phyloP scores from a whole-genome alignment of 2,329 filamentous ascomycete species.

The Hymenoscyphus occultus region DNA sequence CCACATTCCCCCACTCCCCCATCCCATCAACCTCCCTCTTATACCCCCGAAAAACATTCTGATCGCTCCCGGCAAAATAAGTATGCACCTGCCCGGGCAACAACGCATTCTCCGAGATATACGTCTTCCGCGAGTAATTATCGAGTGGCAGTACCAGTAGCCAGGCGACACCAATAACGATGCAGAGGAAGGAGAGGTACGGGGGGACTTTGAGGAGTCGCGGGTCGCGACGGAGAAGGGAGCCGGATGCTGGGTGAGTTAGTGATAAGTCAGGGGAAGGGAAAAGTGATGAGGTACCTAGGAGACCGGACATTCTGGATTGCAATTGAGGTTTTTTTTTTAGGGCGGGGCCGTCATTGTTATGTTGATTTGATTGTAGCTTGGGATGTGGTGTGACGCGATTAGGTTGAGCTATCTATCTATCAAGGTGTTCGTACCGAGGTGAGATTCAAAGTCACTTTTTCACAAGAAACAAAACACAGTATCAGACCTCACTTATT shows the following conservation, averaged over 20 bases:
- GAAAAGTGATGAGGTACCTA: conserved; percentile 26
- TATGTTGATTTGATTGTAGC: not conserved
- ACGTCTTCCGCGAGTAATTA: conserved; percentile 86
- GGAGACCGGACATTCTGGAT: conserved; percentile 19
- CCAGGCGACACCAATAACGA: conserved; percentile 84
- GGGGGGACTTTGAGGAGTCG: conserved; percentile 80
- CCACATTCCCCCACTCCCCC: conserved; percentile 49
- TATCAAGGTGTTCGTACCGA: conserved; percentile 5
- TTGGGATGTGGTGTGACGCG: conserved; percentile 19
- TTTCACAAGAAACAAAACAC: not conserved
- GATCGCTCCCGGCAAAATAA: conserved; percentile 94
- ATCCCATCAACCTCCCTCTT: conserved; percentile 74
- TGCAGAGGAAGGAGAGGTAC: conserved; percentile 80
- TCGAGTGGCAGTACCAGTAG: conserved; percentile 85
- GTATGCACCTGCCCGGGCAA: conserved; percentile 95
- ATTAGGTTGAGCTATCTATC: conserved; percentile 1
- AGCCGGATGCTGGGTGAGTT: conserved; percentile 46
- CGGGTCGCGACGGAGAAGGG: conserved; percentile 75
- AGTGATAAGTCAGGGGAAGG: conserved; percentile 25
- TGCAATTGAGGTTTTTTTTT: not conserved
- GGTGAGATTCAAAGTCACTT: not conserved
- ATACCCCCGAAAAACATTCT: conserved; percentile 90
- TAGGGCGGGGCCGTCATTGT: conserved; percentile 3
- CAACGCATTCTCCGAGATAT: conserved; percentile 96
- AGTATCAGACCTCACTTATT: too few species aligned